Evolutionary conservation across 2,329 filamentous ascomycete genomes (phyloP), one percentile per base, ranked within the genome.

Genomic region (Monilinia fructicola): DNA sequence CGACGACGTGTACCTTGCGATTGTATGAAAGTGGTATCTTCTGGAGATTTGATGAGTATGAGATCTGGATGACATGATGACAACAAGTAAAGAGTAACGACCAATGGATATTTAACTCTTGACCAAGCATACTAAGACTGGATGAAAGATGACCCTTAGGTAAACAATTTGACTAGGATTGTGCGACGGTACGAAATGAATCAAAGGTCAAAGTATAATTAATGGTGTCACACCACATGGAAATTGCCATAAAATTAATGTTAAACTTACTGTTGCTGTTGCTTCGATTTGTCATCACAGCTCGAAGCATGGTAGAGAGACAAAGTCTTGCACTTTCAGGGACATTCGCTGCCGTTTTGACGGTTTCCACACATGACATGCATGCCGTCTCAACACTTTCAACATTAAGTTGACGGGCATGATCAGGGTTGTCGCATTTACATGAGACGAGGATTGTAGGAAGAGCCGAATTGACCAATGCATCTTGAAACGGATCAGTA

Each of bases 361-460:
- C 90, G 64, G 89, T 87, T 69, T 87, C 86, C 69, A 94, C 84
- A 72, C 87, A 90, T 21, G 89, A 84, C 68, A 89, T 84, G 72
- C 90, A 91, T 70, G 85, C 81, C 59, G 84, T 79, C 74, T 91
- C 88, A 67, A 95, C 83, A 65, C 81, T 84, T 38, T 87, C 82
- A 18, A 89, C 85, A 74, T 94, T 87, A 66, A 96, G 83, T 75
- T 92, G 85, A 74, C 90, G 88, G 67, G 87, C 81, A 67, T 85
- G 84, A 69, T 89, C 85, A 58, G 89, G 87, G 61, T 87, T 85
- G 77, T 97, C 94, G 81, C 92, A 96, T 82, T 97, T 97, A 77
- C 89, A 94, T 65, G 92, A 92, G 62, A 96, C 91, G 53, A 97
- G 84, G 69, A 94, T 84, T 64, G 90, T 90, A 11, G 93, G 92